phyloP scores from a whole-genome alignment of 139 green algal species.

The Tetradesmus lagerheimii region DNA sequence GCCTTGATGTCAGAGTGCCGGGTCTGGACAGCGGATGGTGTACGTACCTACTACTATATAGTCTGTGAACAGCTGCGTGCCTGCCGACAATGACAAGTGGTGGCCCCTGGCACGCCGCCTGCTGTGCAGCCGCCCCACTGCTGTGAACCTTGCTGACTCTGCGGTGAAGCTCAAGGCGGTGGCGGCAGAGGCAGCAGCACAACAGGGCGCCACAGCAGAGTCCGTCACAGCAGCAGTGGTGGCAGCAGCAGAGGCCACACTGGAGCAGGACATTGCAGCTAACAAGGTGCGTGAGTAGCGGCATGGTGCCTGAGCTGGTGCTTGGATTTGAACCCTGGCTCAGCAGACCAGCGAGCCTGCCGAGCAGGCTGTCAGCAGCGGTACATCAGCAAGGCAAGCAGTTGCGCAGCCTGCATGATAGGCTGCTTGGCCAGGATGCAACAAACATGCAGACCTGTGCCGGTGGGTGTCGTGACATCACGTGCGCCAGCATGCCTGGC shows the following conservation, averaged over 20 bases:
- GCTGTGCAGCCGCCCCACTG: conserved; percentile 88
- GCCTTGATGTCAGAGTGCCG: too few relatives aligned
- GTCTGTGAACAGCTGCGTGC: not conserved
- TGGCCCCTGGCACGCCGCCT: not conserved
- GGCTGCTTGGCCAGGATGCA: too few relatives aligned
- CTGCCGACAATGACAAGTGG: not conserved
- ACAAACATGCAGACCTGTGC: too few relatives aligned
- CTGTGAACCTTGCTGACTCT: conserved; percentile 94
- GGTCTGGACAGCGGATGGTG: too few relatives aligned
- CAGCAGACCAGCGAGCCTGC: too few relatives aligned
- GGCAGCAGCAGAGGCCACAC: conserved; percentile 78
- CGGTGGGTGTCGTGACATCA: too few relatives aligned
- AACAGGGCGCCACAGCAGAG: conserved; percentile 52
- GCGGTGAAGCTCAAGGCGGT: conserved; percentile 70
- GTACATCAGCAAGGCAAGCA: too few relatives aligned
- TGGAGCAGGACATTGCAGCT: conserved; percentile 84
- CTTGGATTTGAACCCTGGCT: too few relatives aligned
- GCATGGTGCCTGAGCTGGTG: not conserved
- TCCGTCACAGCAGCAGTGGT: conserved; percentile 76
- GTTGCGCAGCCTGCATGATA: too few relatives aligned
- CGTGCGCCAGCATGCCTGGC: too few relatives aligned
- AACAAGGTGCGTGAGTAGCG: conserved; percentile 72
- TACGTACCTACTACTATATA: too few relatives aligned
- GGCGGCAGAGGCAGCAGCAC: conserved; percentile 51
- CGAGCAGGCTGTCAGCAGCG: too few relatives aligned